Evolutionary conservation across 2,329 filamentous ascomycete species (phyloP).

Genomic region (Hymenoscyphus fructigenus): DNA sequence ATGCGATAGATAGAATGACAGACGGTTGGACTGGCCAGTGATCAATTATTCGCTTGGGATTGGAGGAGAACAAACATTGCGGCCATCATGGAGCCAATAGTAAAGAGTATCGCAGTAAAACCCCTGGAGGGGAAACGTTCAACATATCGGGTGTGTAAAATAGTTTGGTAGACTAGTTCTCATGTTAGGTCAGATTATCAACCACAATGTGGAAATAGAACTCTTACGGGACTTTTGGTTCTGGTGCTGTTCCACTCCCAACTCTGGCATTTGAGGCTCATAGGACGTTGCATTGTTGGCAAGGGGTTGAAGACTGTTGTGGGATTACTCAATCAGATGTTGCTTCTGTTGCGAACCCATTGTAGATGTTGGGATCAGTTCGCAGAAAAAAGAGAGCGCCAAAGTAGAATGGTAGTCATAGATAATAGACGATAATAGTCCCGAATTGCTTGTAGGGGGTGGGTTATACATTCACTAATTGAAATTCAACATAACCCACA

Average conservation of each 20-base stretch:
- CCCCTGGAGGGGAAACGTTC: not conserved
- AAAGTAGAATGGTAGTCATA: no score
- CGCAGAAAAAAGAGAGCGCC: no score
- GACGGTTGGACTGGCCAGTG: constrained; percentile 17
- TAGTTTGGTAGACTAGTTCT: not conserved
- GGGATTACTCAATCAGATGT: not conserved
- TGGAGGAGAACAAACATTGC: not conserved
- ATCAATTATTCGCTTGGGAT: not conserved
- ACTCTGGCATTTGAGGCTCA: not conserved
- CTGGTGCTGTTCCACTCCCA: not conserved
- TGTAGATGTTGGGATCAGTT: no score
- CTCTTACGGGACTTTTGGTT: not conserved
- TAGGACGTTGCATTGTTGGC: not conserved
- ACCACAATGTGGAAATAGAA: not conserved
- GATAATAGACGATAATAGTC: no score
- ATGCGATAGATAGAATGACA: constrained; percentile 19
- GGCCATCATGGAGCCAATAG: not conserved
- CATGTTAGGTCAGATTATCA: not conserved
- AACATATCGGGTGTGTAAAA: not conserved
- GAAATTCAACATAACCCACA: no score
- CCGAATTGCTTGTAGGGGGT: no score
- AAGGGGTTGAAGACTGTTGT: not conserved
- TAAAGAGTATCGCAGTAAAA: not conserved
- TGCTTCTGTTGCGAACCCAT: not conserved
- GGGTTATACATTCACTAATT: no score